These are phyloP conservation scores for Begonia peltatifolia DNA, from an alignment of 306 rosid species.

Conservation along the genomic window DNA sequence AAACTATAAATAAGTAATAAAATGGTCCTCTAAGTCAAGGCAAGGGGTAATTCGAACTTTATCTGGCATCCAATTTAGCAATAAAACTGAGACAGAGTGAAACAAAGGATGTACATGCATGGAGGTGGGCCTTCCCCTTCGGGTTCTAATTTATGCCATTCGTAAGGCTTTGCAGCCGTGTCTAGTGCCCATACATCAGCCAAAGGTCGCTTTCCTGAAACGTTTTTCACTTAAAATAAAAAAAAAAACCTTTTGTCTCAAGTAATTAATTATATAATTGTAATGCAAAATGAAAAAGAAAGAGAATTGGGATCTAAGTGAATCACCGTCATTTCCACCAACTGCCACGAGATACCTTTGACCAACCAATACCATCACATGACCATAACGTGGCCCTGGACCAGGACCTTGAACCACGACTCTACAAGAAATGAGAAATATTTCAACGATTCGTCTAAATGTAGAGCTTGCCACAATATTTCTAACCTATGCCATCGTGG, in stretches of 20 bases:
- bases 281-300: neutral
- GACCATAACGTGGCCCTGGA: conserved; percentile 99
- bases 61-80: too few relatives aligned
- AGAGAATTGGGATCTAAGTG: neutral
- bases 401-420: conserved; percentile 99
- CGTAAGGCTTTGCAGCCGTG: conserved; percentile 99
- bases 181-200: conserved; percentile 99
- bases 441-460: conserved; percentile 1
- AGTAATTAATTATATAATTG: neutral
- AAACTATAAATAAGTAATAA: too few relatives aligned
- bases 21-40: too few relatives aligned
- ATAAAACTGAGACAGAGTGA: neutral
- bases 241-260: neutral
- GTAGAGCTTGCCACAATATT: too few relatives aligned
- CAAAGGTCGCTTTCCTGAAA: conserved; percentile 93
- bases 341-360: conserved; percentile 99
- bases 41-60: too few relatives aligned
- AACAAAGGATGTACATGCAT: conserved; percentile 65
- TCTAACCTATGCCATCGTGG: conserved; percentile 96
- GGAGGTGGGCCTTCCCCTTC: conserved; percentile 99
- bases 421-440: conserved; percentile 33
- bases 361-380: conserved; percentile 99
- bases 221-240: neutral
- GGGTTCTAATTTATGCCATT: conserved; percentile 99
- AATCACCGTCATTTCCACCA: conserved; percentile 98